phyloP scores from a whole-genome alignment of 305 asterid genomes.

The Coffea humblotiana region DNA sequence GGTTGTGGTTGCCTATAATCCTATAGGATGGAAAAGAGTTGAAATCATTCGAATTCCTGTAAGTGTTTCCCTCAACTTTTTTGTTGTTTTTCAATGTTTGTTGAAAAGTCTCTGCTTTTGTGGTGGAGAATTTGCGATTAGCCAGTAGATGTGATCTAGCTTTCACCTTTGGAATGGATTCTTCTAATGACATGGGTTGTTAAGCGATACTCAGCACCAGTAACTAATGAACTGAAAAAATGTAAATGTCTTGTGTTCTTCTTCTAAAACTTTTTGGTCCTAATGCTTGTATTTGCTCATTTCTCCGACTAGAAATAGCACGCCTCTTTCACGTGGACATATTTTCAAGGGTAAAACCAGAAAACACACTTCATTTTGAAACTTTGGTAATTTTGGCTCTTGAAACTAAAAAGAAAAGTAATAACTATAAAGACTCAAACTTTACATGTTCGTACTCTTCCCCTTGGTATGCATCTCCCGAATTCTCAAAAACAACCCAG shows the following conservation, averaged over 20 bases:
- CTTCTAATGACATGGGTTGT: not conserved
- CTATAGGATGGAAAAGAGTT: conserved; percentile 78
- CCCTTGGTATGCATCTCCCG: not conserved
- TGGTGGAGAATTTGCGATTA: not conserved
- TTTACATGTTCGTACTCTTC: conserved; percentile 10
- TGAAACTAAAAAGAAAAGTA: not conserved
- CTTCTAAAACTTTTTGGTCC: no score
- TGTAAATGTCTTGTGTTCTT: not conserved
- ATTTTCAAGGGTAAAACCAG: no score
- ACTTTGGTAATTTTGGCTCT: conserved; percentile 8
- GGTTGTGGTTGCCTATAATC: conserved; percentile 74
- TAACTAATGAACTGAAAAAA: not conserved
- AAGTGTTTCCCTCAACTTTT: conserved; percentile 33
- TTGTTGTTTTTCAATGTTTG: not conserved
- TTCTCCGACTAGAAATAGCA: no score
- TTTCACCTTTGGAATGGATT: not conserved
- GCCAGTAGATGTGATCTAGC: not conserved
- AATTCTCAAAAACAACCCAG: not conserved
- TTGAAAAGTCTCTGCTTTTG: not conserved
- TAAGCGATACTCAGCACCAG: not conserved
- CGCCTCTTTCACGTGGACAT: no score
- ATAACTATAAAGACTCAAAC: conserved; percentile 26
- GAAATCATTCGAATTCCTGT: conserved; percentile 79
- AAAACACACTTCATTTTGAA: not conserved
- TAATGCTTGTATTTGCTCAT: no score